Evolutionary conservation across 1,284 basidiomycete species (phyloP).

Genomic region (Trametes versicolor): DNA sequence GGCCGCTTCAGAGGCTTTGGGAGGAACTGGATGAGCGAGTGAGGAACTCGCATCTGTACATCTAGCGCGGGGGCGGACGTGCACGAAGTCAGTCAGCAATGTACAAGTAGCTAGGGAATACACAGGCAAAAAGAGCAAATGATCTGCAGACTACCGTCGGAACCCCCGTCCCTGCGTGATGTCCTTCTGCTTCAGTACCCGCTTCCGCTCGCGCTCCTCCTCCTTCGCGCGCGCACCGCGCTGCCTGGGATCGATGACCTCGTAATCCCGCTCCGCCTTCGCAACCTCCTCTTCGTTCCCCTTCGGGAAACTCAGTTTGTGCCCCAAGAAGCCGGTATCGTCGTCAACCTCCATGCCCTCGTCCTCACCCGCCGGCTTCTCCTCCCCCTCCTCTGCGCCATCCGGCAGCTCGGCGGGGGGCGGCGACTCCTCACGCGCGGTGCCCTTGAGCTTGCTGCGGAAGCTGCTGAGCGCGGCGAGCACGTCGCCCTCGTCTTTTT

Average conservation of each 20-base stretch:
- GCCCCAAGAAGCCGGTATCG: conserved; percentile 83
- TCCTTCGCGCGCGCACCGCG: conserved; percentile 75
- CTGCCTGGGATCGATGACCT: conserved; percentile 85
- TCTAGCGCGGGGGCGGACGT: conserved; percentile 10
- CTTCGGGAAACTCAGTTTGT: conserved; percentile 82
- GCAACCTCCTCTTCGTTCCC: conserved; percentile 78
- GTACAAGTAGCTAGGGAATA: conserved; percentile 17
- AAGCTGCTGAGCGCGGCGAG: conserved; percentile 79
- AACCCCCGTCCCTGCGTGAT: conserved; percentile 39
- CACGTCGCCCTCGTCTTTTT: conserved; percentile 81
- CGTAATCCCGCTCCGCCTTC: conserved; percentile 90
- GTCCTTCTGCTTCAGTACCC: conserved; percentile 48
- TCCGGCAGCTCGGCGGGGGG: conserved; percentile 43
- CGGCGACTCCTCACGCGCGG: conserved; percentile 46
- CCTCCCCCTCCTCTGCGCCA: conserved; percentile 35
- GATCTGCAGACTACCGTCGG: conserved; percentile 34
- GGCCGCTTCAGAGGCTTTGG: conserved; percentile 58
- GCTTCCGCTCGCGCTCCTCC: conserved; percentile 76
- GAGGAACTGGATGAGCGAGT: conserved; percentile 36
- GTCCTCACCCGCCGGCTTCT: conserved; percentile 49
- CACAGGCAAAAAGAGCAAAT: not conserved
- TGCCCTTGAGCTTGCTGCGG: conserved; percentile 70
- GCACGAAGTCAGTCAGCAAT: conserved; percentile 3
- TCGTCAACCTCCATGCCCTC: conserved; percentile 82
- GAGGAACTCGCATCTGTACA: conserved; percentile 37